A percentile compares a stretch with the other conserved stretches of the same genome.
Evolutionary conservation across 345 rosid species (phyloP).

Genomic region (Populus pruinosa): DNA sequence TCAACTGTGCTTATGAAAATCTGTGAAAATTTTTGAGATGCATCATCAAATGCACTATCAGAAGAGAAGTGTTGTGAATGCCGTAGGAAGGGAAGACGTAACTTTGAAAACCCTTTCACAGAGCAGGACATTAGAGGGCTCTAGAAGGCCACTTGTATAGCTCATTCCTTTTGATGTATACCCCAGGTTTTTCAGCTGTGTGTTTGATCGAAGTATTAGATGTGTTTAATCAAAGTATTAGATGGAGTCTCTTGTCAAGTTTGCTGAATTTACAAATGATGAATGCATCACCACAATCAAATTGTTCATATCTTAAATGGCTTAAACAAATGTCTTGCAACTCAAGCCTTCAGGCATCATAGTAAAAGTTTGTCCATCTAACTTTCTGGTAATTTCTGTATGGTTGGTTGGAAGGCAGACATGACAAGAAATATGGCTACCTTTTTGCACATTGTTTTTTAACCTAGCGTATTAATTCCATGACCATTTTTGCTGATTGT

Average conservation of each 20-base stretch:
- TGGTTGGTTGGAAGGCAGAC: background rate
- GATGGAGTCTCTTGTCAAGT: background rate
- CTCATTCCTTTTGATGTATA: background rate
- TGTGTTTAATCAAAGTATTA: background rate
- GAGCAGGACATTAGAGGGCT: no score
- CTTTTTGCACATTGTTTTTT: background rate
- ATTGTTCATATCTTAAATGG: background rate
- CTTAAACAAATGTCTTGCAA: background rate
- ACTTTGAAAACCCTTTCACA: no score
- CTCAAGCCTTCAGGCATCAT: background rate
- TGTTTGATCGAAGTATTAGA: background rate
- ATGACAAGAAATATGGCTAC: background rate
- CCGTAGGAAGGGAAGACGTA: background rate
- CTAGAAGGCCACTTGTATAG: no score
- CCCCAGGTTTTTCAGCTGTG: background rate
- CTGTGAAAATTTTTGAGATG: no score
- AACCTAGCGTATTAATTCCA: background rate
- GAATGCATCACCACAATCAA: background rate
- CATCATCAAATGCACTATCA: no score
- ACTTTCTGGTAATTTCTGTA: background rate
- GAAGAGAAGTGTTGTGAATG: background rate
- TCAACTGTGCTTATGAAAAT: no score
- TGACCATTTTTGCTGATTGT: background rate
- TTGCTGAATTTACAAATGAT: background rate
- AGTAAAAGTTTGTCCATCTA: background rate